phyloP scores from a whole-genome alignment of 441 rosid species.

The Corymbia citriodora region DNA sequence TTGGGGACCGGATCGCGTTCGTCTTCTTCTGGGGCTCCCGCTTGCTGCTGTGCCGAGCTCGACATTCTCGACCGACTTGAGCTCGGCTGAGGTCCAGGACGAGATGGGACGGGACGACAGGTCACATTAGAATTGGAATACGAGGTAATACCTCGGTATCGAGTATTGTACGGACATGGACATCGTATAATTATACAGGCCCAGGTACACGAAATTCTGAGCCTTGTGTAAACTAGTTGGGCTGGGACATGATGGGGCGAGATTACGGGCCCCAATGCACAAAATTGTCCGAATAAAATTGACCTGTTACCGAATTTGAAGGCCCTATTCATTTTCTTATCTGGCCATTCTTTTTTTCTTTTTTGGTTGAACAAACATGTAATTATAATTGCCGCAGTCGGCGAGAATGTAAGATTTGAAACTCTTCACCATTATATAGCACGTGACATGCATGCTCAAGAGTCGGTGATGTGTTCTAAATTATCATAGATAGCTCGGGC shows the following conservation, averaged over 20 bases:
- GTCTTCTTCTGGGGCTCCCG: constrained; percentile 29
- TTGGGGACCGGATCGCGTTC: constrained; percentile 20
- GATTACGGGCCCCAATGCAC: neutral
- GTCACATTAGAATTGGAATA: neutral
- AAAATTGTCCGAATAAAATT: neutral
- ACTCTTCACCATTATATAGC: neutral
- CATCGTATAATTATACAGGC: neutral
- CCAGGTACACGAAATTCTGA: neutral
- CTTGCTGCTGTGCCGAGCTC: constrained; percentile 19
- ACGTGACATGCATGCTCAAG: neutral
- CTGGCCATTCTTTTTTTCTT: neutral
- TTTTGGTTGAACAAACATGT: neutral
- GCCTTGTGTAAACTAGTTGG: neutral
- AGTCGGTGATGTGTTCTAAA: neutral
- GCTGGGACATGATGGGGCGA: neutral
- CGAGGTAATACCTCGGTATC: neutral
- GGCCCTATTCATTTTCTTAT: neutral
- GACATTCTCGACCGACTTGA: constrained; percentile 20
- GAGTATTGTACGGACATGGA: neutral
- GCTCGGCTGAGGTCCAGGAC: neutral
- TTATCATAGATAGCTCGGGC: neutral
- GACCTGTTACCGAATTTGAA: neutral
- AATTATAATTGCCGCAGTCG: neutral
- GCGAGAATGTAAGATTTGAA: neutral
- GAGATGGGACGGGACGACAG: neutral